These are phyloP conservation scores for Aspergillus glaucus DNA, from an alignment of 2,329 filamentous ascomycete species.

Conservation along the genomic window DNA sequence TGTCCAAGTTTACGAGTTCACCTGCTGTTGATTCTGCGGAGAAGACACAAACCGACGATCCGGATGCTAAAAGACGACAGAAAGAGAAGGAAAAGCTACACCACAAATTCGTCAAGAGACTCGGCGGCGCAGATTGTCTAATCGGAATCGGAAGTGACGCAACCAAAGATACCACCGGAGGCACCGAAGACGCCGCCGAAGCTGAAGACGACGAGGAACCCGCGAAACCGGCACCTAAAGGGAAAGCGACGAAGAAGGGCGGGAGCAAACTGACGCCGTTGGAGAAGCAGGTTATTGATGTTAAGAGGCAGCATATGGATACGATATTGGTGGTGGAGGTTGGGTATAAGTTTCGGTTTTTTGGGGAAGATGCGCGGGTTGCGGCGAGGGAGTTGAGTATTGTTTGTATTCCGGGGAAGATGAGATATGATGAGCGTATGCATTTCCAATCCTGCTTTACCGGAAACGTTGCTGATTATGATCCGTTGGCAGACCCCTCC, in stretches of 20 bases:
- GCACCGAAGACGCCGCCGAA: conserved; percentile 55
- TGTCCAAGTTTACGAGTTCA: conserved; percentile 54
- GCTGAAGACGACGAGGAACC: conserved; percentile 49
- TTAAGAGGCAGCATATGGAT: conserved; percentile 86
- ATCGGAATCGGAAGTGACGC: conserved; percentile 56
- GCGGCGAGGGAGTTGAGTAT: conserved; percentile 90
- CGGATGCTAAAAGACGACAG: conserved; percentile 39
- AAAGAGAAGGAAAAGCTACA: conserved; percentile 67
- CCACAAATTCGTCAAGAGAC: conserved; percentile 78
- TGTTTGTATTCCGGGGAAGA: conserved; percentile 92
- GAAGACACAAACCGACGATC: conserved; percentile 6
- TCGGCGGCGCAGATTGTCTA: conserved; percentile 79
- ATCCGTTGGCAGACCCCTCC: conserved; percentile 56
- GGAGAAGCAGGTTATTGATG: conserved; percentile 87
- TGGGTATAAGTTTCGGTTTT: conserved; percentile 96
- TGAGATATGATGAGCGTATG: conserved; percentile 82
- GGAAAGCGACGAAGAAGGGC: conserved; percentile 58
- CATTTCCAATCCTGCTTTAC: conserved; percentile 9
- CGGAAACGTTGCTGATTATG: neutral
- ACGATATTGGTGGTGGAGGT: conserved; percentile 89
- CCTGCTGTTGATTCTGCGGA: conserved; percentile 34
- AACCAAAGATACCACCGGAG: conserved; percentile 48
- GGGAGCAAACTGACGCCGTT: conserved; percentile 86
- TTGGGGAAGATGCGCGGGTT: conserved; percentile 84
- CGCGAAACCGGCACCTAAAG: conserved; percentile 41